Conservation (phyloP, 768 basidiomycete genomes). For the Glaciozyma martinii region DNA sequence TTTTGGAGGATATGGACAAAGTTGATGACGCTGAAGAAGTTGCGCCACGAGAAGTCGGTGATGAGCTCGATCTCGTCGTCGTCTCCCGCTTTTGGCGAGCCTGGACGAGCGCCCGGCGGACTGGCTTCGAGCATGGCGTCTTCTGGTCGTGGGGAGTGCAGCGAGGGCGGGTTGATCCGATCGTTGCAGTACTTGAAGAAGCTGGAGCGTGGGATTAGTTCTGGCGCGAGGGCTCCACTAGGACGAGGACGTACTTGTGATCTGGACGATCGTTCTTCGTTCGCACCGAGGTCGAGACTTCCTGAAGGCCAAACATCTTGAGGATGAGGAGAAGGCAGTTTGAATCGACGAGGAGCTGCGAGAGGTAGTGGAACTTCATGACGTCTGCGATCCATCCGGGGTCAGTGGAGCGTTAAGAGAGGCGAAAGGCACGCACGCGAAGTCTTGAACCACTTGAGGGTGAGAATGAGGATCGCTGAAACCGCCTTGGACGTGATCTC, state of each 20-base stretch:
- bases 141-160: constrained; percentile 53
- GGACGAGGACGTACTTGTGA: constrained; percentile 36
- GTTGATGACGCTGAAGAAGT: constrained; percentile 94
- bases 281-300: constrained; percentile 72
- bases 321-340: constrained; percentile 86
- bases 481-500: constrained; percentile 97
- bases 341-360: constrained; percentile 88
- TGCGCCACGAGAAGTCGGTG: constrained; percentile 91
- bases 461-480: constrained; percentile 80
- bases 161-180: constrained; percentile 57
- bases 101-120: constrained; percentile 40
- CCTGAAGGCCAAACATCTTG: constrained; percentile 97
- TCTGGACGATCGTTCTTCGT: constrained; percentile 65
- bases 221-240: constrained; percentile 8
- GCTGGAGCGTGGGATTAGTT: constrained; percentile 43
- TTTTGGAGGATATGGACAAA: constrained; percentile 98
- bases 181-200: constrained; percentile 91
- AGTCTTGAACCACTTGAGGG: constrained; percentile 96
- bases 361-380: constrained; percentile 97
- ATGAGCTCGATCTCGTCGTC: constrained; percentile 84
- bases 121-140: constrained; percentile 55
- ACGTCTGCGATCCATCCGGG: constrained; percentile 53
- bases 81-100: neutral
- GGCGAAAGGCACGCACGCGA: constrained; percentile 60
- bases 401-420: neutral